Percentiles rank a stretch among this genome's conserved stretches.
phyloP scores from a whole-genome alignment of 2,329 filamentous ascomycete genomes.

The Pestalotiopsis sp. region DNA sequence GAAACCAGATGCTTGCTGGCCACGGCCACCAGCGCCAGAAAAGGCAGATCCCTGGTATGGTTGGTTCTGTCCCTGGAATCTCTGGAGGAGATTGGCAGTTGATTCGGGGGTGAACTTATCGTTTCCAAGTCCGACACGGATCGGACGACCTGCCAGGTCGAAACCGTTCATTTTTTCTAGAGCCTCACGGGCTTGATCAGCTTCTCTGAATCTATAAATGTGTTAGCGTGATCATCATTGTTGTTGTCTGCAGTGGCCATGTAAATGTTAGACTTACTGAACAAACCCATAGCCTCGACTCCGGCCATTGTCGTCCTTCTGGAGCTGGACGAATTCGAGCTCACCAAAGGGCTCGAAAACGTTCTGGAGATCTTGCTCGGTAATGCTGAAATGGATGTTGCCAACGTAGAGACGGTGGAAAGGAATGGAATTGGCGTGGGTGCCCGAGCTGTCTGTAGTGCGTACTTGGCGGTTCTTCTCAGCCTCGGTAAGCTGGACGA shows the following conservation, averaged over 20 bases:
- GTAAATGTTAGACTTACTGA: slow-evolving; percentile 67
- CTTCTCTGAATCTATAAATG: slow-evolving; percentile 77
- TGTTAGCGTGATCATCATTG: slow-evolving; percentile 34
- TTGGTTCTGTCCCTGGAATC: slow-evolving; percentile 81
- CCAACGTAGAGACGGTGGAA: slow-evolving; percentile 98
- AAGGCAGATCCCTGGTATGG: slow-evolving; percentile 89
- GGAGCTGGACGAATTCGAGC: slow-evolving; percentile 94
- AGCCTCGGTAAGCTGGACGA: slow-evolving; percentile 96
- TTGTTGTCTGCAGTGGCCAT: background rate
- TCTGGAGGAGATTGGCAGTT: slow-evolving; percentile 88
- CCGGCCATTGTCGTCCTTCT: slow-evolving; percentile 89
- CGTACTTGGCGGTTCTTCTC: slow-evolving; percentile 98
- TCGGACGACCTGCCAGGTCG: slow-evolving; percentile 93
- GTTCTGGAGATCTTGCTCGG: slow-evolving; percentile 90
- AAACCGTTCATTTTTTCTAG: slow-evolving; percentile 99
- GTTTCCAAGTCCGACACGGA: slow-evolving; percentile 98
- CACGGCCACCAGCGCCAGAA: slow-evolving; percentile 86
- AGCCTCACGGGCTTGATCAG: slow-evolving; percentile 87
- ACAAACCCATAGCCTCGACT: slow-evolving; percentile 98
- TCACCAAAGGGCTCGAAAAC: slow-evolving; percentile 98
- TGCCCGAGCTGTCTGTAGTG: slow-evolving; percentile 69
- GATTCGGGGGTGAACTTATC: slow-evolving; percentile 99
- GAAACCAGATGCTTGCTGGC: slow-evolving; percentile 82
- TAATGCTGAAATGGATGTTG: slow-evolving; percentile 99
- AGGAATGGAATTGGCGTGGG: slow-evolving; percentile 80